A percentile compares a stretch with the other conserved stretches of the same genome.
Conservation (phyloP, 441 rosid genomes). For the Jatropha multifida region DNA sequence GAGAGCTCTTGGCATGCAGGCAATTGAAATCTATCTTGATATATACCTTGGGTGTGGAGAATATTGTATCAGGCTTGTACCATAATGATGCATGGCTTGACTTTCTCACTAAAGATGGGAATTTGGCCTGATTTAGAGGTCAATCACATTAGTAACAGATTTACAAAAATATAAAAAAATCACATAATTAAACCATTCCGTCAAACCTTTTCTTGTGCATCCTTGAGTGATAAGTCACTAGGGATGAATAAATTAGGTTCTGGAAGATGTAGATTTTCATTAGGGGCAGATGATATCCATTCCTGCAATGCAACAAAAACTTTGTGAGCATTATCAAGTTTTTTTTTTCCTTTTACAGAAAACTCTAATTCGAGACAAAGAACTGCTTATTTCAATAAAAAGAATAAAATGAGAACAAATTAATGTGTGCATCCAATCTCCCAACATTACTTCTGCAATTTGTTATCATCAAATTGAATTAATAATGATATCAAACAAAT, state of each 20-base stretch:
- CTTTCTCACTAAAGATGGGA: slow-evolving; percentile 62
- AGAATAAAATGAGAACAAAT: not conserved
- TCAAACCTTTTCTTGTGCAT: slow-evolving; percentile 58
- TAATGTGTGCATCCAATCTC: not conserved
- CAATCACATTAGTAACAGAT: slow-evolving; percentile 4
- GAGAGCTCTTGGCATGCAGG: slow-evolving; percentile 64
- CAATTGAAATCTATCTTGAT: slow-evolving; percentile 76
- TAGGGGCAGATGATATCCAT: slow-evolving; percentile 69
- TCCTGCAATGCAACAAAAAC: slow-evolving; percentile 39
- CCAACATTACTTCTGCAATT: not conserved
- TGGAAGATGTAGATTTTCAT: slow-evolving; percentile 68
- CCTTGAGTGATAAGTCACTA: slow-evolving; percentile 70
- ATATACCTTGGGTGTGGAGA: slow-evolving; percentile 76
- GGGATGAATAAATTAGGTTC: slow-evolving; percentile 69
- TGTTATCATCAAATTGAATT: slow-evolving; percentile 3
- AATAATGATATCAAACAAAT: slow-evolving; percentile 1
- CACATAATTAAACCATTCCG: slow-evolving; percentile 7
- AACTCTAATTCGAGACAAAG: not conserved
- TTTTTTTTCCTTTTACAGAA: not conserved
- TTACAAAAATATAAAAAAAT: slow-evolving; percentile 13
- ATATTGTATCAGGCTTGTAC: slow-evolving; percentile 87
- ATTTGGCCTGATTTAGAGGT: slow-evolving; percentile 43
- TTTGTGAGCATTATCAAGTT: no score
- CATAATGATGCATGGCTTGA: slow-evolving; percentile 67
- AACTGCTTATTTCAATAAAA: slow-evolving; percentile 2